Conservation (phyloP, 192 early-diverging fungal species). For the Oehlia diaphana region DNA sequence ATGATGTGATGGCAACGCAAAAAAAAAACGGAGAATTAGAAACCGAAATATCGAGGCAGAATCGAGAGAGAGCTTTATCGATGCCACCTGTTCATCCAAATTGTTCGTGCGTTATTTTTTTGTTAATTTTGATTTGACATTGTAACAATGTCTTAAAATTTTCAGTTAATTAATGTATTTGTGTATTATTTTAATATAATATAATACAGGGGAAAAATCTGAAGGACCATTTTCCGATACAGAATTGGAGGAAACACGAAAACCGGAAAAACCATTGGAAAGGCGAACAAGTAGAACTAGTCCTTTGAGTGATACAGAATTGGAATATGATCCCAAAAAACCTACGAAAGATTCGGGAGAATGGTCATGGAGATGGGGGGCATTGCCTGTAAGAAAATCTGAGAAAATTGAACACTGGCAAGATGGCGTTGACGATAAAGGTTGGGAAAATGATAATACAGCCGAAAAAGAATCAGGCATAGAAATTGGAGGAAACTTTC, state of each 20-base stretch:
- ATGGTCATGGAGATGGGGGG: constrained; percentile 79
- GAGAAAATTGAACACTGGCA: constrained; percentile 38
- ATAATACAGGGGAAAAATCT: constrained; percentile 12
- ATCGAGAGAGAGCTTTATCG: background rate
- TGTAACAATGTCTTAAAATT: background rate
- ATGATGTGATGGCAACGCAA: background rate
- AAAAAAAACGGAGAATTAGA: background rate
- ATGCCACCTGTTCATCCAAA: constrained; percentile 5
- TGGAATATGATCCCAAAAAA: constrained; percentile 38
- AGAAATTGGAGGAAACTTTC: constrained; percentile 39
- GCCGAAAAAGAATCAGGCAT: constrained; percentile 30
- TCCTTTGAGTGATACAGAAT: constrained; percentile 63
- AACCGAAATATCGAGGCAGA: background rate
- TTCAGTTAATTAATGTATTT: background rate
- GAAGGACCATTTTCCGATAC: constrained; percentile 29
- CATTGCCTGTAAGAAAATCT: constrained; percentile 55
- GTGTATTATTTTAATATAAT: background rate
- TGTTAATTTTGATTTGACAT: background rate
- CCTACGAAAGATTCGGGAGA: constrained; percentile 34
- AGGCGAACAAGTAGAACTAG: constrained; percentile 29
- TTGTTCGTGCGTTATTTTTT: constrained; percentile 20
- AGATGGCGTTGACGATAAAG: constrained; percentile 36
- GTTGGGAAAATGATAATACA: constrained; percentile 33
- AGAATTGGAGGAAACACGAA: constrained; percentile 25
- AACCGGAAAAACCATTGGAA: constrained; percentile 26